Evolutionary conservation across 2,329 filamentous ascomycete species (phyloP).

Genomic region (Proliferodiscus dingleyae): DNA sequence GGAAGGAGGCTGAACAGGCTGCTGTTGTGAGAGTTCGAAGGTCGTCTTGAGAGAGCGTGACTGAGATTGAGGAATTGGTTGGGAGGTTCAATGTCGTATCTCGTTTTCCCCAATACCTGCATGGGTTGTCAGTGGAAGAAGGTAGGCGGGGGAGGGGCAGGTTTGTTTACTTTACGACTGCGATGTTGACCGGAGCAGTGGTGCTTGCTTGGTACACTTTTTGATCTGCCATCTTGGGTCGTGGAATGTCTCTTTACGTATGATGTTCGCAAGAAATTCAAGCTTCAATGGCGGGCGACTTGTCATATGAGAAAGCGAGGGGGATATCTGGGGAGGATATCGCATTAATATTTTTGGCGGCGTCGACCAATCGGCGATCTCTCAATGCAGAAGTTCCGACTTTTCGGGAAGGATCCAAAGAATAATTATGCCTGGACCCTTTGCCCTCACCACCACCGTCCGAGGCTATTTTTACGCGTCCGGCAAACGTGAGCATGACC

Average conservation of each 20-base stretch:
- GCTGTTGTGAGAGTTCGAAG: slow-evolving; percentile 95
- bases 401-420: slow-evolving; percentile 8
- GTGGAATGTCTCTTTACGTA: too few species aligned
- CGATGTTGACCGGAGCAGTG: slow-evolving; percentile 96
- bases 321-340: neutral
- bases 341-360: too few species aligned
- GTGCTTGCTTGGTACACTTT: slow-evolving; percentile 85
- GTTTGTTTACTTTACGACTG: slow-evolving; percentile 77
- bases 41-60: slow-evolving; percentile 90
- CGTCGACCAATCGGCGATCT: slow-evolving; percentile 18
- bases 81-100: slow-evolving; percentile 91
- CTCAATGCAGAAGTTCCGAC: slow-evolving; percentile 3
- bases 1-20: slow-evolving; percentile 73
- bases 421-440: slow-evolving; percentile 9
- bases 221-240: slow-evolving; percentile 28
- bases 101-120: slow-evolving; percentile 92
- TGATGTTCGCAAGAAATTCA: neutral
- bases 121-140: slow-evolving; percentile 2
- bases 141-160: slow-evolving; percentile 8
- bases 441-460: neutral
- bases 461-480: neutral
- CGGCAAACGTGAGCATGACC: slow-evolving; percentile 19
- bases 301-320: neutral
- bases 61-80: slow-evolving; percentile 95
- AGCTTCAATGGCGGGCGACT: neutral